A percentile compares a stretch with the other conserved stretches of the same genome.
phyloP scores from a whole-genome alignment of 2,329 filamentous ascomycete genomes.

The Lachnellula occidentalis region DNA sequence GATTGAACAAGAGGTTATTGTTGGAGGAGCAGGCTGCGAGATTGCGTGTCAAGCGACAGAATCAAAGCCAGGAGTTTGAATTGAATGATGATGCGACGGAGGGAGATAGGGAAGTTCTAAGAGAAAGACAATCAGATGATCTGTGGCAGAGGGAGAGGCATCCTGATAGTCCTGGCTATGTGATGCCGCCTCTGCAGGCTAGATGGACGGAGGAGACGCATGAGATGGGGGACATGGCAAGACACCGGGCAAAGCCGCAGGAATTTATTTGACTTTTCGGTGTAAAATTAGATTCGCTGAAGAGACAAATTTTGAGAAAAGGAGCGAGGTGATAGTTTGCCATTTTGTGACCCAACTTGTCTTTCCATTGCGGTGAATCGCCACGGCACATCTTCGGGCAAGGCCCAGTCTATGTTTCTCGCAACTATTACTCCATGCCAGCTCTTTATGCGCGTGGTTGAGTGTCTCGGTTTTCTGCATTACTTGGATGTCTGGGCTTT shows the following conservation, averaged over 20 bases:
- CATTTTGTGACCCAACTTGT: too few relatives aligned
- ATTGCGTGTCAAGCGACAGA: constrained; percentile 1
- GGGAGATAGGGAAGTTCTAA: too few relatives aligned
- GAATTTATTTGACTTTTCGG: neutral
- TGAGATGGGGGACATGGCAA: neutral
- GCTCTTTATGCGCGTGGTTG: too few relatives aligned
- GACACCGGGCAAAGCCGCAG: neutral
- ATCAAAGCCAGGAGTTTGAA: neutral
- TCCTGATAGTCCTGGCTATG: neutral
- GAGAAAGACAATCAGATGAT: too few relatives aligned
- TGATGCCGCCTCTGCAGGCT: neutral
- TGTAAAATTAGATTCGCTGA: neutral
- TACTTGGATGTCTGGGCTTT: too few relatives aligned
- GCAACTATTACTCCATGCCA: too few relatives aligned
- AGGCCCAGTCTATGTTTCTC: too few relatives aligned
- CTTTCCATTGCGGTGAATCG: too few relatives aligned
- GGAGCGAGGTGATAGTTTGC: too few relatives aligned
- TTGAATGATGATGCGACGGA: neutral
- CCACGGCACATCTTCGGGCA: too few relatives aligned
- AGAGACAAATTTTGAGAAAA: too few relatives aligned
- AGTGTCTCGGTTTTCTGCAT: too few relatives aligned
- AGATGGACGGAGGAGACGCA: neutral
- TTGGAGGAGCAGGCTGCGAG: constrained; percentile 31
- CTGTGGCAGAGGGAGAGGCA: neutral
- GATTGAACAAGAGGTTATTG: constrained; percentile 31